phyloP scores from a whole-genome alignment of 2,329 filamentous ascomycete genomes.

The Emericellopsis atlantica region DNA sequence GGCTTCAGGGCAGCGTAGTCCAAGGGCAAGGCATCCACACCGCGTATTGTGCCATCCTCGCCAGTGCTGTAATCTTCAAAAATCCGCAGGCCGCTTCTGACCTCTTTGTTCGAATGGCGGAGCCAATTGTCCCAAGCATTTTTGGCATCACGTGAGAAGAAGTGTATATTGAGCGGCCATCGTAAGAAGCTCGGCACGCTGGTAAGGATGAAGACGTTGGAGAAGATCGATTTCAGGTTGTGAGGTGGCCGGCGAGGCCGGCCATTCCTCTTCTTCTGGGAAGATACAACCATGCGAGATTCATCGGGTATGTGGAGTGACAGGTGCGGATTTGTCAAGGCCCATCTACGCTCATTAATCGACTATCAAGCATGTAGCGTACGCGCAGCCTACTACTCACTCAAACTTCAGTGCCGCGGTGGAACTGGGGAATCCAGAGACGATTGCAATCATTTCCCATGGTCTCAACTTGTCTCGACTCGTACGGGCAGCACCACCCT shows the following conservation, averaged over 20 bases:
- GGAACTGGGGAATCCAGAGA: slow-evolving; percentile 80
- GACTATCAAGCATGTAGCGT: slow-evolving; percentile 53
- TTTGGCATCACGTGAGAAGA: slow-evolving; percentile 62
- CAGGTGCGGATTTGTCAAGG: slow-evolving; percentile 73
- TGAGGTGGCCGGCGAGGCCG: slow-evolving; percentile 43
- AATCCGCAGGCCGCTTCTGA: slow-evolving; percentile 37
- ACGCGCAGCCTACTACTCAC: slow-evolving; percentile 33
- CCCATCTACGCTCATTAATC: slow-evolving; percentile 53
- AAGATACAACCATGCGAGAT: slow-evolving; percentile 43
- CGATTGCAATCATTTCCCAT: slow-evolving; percentile 82
- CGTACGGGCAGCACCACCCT: slow-evolving; percentile 73
- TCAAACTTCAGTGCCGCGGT: slow-evolving; percentile 90
- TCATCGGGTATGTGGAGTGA: slow-evolving; percentile 64
- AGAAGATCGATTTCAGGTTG: slow-evolving; percentile 56
- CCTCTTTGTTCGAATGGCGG: slow-evolving; percentile 29
- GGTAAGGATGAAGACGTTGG: slow-evolving; percentile 71
- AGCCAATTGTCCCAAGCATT: slow-evolving; percentile 53
- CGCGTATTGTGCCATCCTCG: slow-evolving; percentile 14
- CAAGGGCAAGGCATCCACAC: slow-evolving; percentile 41
- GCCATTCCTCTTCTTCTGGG: slow-evolving; percentile 35
- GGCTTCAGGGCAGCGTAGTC: slow-evolving; percentile 39
- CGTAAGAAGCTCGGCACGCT: slow-evolving; percentile 65
- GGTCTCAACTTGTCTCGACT: slow-evolving; percentile 56
- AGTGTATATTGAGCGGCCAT: slow-evolving; percentile 74
- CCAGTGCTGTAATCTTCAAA: slow-evolving; percentile 38